A percentile compares a stretch with the other conserved stretches of the same genome.
Conservation (phyloP, 371 early-diverging fungal genomes). For the Rhizomucor pusillus region DNA sequence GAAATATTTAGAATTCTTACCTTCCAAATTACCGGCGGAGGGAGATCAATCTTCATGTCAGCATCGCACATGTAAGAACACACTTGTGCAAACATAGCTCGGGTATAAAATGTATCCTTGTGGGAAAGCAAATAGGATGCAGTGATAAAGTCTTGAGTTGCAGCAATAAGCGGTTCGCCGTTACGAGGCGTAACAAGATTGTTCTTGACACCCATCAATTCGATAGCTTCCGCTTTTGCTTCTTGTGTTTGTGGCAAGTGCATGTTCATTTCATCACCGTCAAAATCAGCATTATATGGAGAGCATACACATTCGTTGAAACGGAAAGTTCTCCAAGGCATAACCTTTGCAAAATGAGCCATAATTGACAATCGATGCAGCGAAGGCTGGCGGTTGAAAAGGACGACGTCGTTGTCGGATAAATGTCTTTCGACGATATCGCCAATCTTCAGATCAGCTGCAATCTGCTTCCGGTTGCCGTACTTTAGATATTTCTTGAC, state of each 20-base stretch:
- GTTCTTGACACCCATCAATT: slow-evolving; percentile 97
- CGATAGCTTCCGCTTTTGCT: slow-evolving; percentile 96
- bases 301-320: slow-evolving; percentile 99
- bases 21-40: slow-evolving; percentile 92
- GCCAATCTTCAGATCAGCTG: slow-evolving; percentile 80
- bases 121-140: slow-evolving; percentile 91
- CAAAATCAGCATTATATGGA: slow-evolving; percentile 99
- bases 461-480: slow-evolving; percentile 69
- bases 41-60: slow-evolving; percentile 79
- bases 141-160: slow-evolving; percentile 99
- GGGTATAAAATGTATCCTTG: slow-evolving; percentile 94
- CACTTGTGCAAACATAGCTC: slow-evolving; percentile 91
- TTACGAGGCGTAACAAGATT: slow-evolving; percentile 98
- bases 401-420: slow-evolving; percentile 95
- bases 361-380: slow-evolving; percentile 98
- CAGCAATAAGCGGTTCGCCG: slow-evolving; percentile 98
- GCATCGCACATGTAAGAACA: slow-evolving; percentile 86
- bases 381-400: slow-evolving; percentile 99
- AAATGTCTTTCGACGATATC: slow-evolving; percentile 98
- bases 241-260: slow-evolving; percentile 99
- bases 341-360: slow-evolving; percentile 97
- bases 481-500: slow-evolving; percentile 73
- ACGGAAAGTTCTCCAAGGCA: slow-evolving; percentile 97
- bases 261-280: slow-evolving; percentile 99
- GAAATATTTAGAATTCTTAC: slow-evolving; percentile 20